Base-by-base conservation (phyloP, 805 yeast species). In the Hanseniaspora thailandica region DNA sequence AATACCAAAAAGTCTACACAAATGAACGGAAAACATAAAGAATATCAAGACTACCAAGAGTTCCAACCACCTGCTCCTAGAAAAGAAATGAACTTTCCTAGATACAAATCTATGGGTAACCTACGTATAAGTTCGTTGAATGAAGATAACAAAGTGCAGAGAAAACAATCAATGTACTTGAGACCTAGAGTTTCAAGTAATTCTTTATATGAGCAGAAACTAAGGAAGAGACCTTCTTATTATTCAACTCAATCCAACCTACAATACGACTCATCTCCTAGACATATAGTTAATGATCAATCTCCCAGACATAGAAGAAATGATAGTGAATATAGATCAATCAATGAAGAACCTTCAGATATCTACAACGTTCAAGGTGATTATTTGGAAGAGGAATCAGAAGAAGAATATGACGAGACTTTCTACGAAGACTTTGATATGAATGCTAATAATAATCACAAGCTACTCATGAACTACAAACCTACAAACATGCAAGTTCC, bases 71-170 rank as follows among this genome's bases (percentile, higher is more conserved):
- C 17, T n/a, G 13, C 35, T 2, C 17, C 35, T 22, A 19, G 41
- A 26, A 13, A 36, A 23, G 51, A 47, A 36, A 13, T 10, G 3
- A 47, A 31, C 9, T 35, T 49, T 33, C 47, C 53, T 9, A 49
- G 47, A 34, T 49, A 40, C 34, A 40, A 49, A 15, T 49, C 47
- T 7, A 49, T 49, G 53, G 45, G 36, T 12, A 49, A 49, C 22
- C 20, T 49, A 15, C 35, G 53, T 28, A 20, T 48, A 17, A 33
- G 6, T 5, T 41, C 53, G 1, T 8, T 41, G 12, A 40, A 26
- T 43, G 41, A 41, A 9, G 35, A 49, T 19, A n/a, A 9, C 17
- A 44, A 28, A 13, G 20, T 34, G 6, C 36, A 31, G 12, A 49
- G 41, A 41, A 49, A 49, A 10, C 47, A 31, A 23, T 40, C 53